A percentile compares a stretch with the other conserved stretches of the same genome.
Evolutionary conservation across 1,284 basidiomycete genomes (phyloP).

Genomic region (Ustilago shanxiensis): DNA sequence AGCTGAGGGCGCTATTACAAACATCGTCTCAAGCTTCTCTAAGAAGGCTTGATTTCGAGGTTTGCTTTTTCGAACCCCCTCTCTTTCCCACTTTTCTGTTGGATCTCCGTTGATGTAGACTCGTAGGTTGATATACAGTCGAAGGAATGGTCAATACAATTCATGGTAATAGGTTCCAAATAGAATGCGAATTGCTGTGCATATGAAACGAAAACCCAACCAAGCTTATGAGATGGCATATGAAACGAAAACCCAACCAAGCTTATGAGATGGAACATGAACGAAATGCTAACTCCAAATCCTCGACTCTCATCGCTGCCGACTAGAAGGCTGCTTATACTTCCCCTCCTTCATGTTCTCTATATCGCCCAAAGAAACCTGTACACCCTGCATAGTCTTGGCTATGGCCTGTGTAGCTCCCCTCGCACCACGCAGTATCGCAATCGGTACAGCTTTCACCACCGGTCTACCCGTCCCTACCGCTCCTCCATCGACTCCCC

Average conservation of each 20-base stretch:
- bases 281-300: not conserved
- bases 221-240: no score
- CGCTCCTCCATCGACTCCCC: slow-evolving; percentile 57
- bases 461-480: slow-evolving; percentile 74
- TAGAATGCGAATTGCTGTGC: not conserved
- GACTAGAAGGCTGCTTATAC: slow-evolving; percentile 46
- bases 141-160: not conserved
- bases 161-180: not conserved
- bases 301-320: not conserved
- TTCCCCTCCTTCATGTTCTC: slow-evolving; percentile 53
- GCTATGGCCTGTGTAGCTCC: slow-evolving; percentile 95
- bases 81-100: not conserved
- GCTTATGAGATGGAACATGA: not conserved
- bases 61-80: not conserved
- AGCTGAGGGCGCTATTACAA: slow-evolving; percentile 47
- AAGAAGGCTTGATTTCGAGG: slow-evolving; percentile 7
- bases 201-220: not conserved
- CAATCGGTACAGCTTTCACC: slow-evolving; percentile 94
- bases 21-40: slow-evolving; percentile 33
- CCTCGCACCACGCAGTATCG: slow-evolving; percentile 94
- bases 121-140: no score
- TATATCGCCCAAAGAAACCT: slow-evolving; percentile 75
- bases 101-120: not conserved
- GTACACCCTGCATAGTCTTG: slow-evolving; percentile 91
- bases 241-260: not conserved